phyloP scores from a whole-genome alignment of 805 yeast genomes.

The Candida michaelii region DNA sequence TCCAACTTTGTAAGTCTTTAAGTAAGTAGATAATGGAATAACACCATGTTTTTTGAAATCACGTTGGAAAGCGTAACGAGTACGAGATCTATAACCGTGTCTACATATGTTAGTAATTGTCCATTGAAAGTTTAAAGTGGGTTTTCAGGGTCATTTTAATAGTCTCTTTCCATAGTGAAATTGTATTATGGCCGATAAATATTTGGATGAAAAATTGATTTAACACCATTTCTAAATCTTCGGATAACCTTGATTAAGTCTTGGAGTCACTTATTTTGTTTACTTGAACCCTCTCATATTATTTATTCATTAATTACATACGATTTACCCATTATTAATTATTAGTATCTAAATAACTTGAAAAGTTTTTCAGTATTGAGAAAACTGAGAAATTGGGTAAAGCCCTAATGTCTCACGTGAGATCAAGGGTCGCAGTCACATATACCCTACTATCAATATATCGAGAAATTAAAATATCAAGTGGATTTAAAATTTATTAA shows the following conservation, averaged over 20 bases:
- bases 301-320: slow-evolving; percentile 19
- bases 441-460: not conserved
- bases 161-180: too few species aligned
- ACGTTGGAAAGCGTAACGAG: slow-evolving; percentile 99
- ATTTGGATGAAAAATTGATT: not conserved
- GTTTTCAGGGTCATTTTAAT: not conserved
- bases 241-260: not conserved
- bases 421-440: slow-evolving; percentile 1
- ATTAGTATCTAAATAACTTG: slow-evolving; percentile 6
- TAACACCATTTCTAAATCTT: not conserved
- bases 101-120: slow-evolving; percentile 11
- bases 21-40: slow-evolving; percentile 92
- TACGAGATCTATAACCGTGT: slow-evolving; percentile 99
- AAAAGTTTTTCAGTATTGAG: slow-evolving; percentile 14
- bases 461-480: not conserved
- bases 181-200: not conserved
- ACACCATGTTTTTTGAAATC: slow-evolving; percentile 98
- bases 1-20: slow-evolving; percentile 97
- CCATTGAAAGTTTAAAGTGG: not conserved
- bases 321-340: slow-evolving; percentile 39
- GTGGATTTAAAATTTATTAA: slow-evolving; percentile 9
- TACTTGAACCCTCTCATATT: not conserved
- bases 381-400: not conserved
- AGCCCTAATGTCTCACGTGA: slow-evolving; percentile 6
- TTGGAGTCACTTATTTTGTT: too few species aligned